Evolutionary conservation across 495 filamentous ascomycete genomes (phyloP).

Genomic region (Cudoniella acicularis): DNA sequence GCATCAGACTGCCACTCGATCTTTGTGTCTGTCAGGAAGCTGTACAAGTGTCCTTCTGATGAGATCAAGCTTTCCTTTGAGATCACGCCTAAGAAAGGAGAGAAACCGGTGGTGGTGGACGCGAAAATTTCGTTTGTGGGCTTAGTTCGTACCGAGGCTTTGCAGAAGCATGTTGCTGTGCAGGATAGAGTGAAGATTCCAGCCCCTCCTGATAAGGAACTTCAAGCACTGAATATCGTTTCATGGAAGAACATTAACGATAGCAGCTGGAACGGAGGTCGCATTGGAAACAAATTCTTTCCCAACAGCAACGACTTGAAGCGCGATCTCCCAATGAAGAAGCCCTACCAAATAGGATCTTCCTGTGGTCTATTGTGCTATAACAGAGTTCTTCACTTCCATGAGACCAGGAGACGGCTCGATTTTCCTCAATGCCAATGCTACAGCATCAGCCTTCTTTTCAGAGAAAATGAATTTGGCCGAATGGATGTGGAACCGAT

Average conservation of each 20-base stretch:
- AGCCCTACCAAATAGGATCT: background rate
- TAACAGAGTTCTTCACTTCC: background rate
- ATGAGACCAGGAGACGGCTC: background rate
- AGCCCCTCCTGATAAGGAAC: background rate
- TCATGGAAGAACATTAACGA: background rate
- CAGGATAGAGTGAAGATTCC: background rate
- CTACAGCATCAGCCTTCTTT: conserved; percentile 1
- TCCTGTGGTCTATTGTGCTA: no score
- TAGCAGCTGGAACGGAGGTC: background rate
- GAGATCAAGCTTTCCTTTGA: background rate
- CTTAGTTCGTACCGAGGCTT: background rate
- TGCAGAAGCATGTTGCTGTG: background rate
- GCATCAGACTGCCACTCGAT: background rate
- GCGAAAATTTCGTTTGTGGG: background rate
- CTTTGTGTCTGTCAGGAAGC: background rate
- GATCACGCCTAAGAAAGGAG: background rate
- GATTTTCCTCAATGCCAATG: background rate
- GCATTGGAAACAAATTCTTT: background rate
- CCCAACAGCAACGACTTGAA: background rate
- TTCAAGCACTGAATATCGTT: background rate
- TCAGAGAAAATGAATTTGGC: background rate
- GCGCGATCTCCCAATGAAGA: background rate
- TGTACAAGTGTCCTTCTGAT: background rate
- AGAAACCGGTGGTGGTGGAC: background rate
- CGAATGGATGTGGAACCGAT: background rate